phyloP scores from a whole-genome alignment of 2,329 filamentous ascomycete species.

The Colletotrichum camelliae region DNA sequence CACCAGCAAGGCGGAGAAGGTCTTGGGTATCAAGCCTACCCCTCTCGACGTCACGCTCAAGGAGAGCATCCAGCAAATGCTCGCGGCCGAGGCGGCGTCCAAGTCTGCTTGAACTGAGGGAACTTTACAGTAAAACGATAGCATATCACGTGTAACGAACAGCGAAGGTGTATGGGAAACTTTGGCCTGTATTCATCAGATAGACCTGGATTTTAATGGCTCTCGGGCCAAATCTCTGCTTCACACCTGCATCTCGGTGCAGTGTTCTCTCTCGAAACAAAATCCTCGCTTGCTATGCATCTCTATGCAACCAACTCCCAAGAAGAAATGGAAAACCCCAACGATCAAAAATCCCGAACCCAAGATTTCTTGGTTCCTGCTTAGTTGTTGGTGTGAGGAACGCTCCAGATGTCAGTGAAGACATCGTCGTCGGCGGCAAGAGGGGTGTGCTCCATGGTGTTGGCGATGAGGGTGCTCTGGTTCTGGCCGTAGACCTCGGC shows the following conservation, averaged over 20 bases:
- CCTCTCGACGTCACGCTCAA: conserved; percentile 37
- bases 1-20: conserved; percentile 34
- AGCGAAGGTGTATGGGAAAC: not conserved
- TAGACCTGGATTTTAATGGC: not conserved
- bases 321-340: not conserved
- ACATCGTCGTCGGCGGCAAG: conserved; percentile 31
- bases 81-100: not conserved
- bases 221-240: not conserved
- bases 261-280: not conserved
- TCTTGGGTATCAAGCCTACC: conserved; percentile 66
- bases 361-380: no score
- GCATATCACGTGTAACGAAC: not conserved
- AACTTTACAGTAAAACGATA: not conserved
- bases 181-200: not conserved
- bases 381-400: conserved; percentile 25
- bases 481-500: conserved; percentile 53
- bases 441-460: conserved; percentile 58
- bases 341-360: not conserved
- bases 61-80: not conserved
- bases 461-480: conserved; percentile 48
- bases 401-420: conserved; percentile 29
- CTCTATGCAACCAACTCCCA: not conserved
- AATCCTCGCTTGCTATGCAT: not conserved
- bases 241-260: not conserved
- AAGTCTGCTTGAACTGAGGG: not conserved